Conservation (phyloP, 257 asterid genomes). For the Avicennia marina region DNA sequence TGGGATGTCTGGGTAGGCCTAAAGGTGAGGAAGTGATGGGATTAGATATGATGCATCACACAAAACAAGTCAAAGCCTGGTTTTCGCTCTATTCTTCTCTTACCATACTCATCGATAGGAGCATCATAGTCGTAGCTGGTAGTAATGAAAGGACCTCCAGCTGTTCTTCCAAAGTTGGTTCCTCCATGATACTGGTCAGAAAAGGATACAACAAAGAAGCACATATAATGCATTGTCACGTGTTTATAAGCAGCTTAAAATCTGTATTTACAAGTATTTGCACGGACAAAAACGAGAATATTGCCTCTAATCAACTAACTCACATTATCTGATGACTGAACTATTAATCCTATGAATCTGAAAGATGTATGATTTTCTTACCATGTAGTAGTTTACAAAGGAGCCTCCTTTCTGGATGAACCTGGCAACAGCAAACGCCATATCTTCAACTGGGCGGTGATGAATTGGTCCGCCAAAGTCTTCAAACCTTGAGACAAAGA, state of each 20-base stretch:
- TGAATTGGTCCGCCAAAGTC: constrained; percentile 82
- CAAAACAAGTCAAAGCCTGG: not conserved
- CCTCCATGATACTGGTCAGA: constrained; percentile 85
- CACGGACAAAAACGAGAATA: no score
- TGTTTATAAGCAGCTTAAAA: not conserved
- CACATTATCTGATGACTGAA: no score
- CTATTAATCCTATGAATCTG: no score
- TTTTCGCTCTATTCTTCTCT: constrained; percentile 13
- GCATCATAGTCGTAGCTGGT: constrained; percentile 99
- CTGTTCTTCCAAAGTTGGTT: constrained; percentile 91
- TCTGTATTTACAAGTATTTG: no score
- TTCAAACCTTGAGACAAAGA: constrained; percentile 57
- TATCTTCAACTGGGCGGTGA: constrained; percentile 92
- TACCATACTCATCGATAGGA: constrained; percentile 97
- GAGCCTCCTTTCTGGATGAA: constrained; percentile 97
- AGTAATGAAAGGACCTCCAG: constrained; percentile 95
- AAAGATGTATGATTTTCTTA: constrained; percentile 20
- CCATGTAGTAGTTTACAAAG: constrained; percentile 92
- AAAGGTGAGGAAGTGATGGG: constrained; percentile 9
- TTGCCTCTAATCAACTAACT: no score
- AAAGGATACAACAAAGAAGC: not conserved
- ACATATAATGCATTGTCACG: not conserved
- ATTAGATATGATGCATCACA: not conserved
- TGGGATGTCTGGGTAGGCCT: constrained; percentile 90
- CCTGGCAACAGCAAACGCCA: constrained; percentile 90